Evolutionary conservation across 176 grass and related monocot genomes (phyloP).

Genomic region (Rhynchospora breviuscula): DNA sequence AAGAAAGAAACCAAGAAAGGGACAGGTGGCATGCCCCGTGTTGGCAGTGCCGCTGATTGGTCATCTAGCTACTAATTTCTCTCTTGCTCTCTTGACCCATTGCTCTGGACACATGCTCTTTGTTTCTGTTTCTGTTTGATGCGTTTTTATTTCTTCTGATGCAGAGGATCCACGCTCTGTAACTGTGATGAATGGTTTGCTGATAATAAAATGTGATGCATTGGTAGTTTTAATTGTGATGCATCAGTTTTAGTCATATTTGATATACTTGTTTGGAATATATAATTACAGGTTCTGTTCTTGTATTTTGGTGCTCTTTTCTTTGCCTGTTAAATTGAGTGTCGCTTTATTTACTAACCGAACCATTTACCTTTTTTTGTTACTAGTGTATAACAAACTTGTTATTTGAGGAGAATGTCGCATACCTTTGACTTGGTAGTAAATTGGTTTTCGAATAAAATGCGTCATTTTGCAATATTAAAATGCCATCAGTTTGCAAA

Average conservation of each 20-base stretch:
- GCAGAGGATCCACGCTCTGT: neutral
- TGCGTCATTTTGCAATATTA: neutral
- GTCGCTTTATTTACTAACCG: neutral
- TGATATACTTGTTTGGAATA: neutral
- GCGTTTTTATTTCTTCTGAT: neutral
- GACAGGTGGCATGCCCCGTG: conserved; percentile 47
- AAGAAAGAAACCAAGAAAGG: conserved; percentile 55
- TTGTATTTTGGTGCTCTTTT: neutral
- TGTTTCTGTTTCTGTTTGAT: neutral
- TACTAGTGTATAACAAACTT: neutral
- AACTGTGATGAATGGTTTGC: neutral
- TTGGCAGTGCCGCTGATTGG: conserved; percentile 78
- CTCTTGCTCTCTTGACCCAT: neutral
- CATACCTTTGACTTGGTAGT: neutral
- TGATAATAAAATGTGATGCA: conserved; percentile 4
- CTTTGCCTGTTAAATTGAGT: neutral
- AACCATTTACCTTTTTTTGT: too few relatives aligned
- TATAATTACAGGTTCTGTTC: neutral
- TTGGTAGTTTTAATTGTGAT: neutral
- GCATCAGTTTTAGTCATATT: too few relatives aligned
- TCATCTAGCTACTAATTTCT: conserved; percentile 50
- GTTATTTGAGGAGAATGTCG: neutral
- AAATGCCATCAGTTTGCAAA: neutral
- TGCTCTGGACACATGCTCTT: neutral
- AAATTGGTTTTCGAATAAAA: neutral